phyloP scores from a whole-genome alignment of 306 rosid species.

The Lathyrus oleraceus region DNA sequence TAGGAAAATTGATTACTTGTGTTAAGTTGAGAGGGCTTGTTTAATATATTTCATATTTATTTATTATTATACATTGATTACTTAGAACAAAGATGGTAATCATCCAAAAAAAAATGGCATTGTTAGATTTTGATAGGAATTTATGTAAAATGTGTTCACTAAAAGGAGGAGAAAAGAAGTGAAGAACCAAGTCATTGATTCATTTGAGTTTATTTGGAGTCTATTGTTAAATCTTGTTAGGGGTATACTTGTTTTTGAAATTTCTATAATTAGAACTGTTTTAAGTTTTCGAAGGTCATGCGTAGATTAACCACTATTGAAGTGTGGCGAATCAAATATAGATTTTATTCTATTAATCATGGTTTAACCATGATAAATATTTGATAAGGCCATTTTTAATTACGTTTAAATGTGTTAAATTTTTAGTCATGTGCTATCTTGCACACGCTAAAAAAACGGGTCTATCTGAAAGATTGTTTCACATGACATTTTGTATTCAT shows the following conservation, averaged over 20 bases:
- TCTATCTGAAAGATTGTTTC: neutral
- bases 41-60: conserved; percentile 41
- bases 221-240: conserved; percentile 3
- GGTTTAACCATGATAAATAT: no score
- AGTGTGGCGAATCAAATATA: no score
- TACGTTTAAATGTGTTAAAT: no score
- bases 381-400: no score
- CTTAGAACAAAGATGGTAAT: conserved; percentile 30
- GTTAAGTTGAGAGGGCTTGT: conserved; percentile 34
- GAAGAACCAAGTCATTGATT: conserved; percentile 34
- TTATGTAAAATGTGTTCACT: neutral
- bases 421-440: no score
- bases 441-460: neutral
- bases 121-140: conserved; percentile 30
- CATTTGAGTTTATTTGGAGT: conserved; percentile 31
- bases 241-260: neutral
- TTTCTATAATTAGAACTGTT: no score
- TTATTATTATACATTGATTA: conserved; percentile 39
- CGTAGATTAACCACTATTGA: no score
- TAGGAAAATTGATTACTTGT: conserved; percentile 52
- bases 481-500: conserved; percentile 15
- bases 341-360: no score
- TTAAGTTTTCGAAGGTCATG: no score
- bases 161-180: neutral
- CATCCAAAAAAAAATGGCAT: neutral